Evolutionary conservation across 257 asterid species (phyloP), one percentile per base, ranked within the genome.

Genomic region (Solanum lignicaule): DNA sequence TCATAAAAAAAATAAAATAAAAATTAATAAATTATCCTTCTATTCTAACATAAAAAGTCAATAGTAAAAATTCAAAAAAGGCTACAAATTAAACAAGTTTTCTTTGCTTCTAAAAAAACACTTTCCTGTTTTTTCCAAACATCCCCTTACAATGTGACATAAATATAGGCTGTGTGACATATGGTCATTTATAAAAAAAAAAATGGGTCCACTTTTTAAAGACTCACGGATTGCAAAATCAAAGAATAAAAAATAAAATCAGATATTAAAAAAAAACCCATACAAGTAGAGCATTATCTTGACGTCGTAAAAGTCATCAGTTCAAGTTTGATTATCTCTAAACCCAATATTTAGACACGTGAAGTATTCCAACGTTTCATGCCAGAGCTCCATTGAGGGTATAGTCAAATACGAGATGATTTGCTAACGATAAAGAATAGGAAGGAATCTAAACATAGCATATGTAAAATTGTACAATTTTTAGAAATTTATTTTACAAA

Each of bases 41-140:
- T 25, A 25, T 21, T 75, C 8, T 25, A 71, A 79, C 16, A 91
- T 88, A 43, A 87, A 87, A 86, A 82, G 36, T 89, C 84, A 88
- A 85, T 84, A 89, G 65, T 71, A 89, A 87, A 84, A 72, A 15
- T 15, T 15, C 15, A 7, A 38, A 65, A 84, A n/a, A 31, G 39
- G 78, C 15, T 68, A 36, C 60, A 60, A 84, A 84, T 65, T 84
- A 21, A 35, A 31, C 20, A 83, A 35, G 39, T 18, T 21, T 71
- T 43, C n/a, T 86, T 86, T 71, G 38, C 29, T 41, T 18, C 52
- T 68, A 86, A 46, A 86, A 39, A 46, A 84, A 60, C 71, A 76
- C 81, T 88, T 90, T 90, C 87, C 88, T 88, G 72, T 87, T 38
- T 89, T 91, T 89, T 66, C 90, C 92, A 88, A 88, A 90, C 89